Evolutionary conservation across 371 early-diverging fungal species (phyloP).

Genomic region (Syncephalastrum sp.): DNA sequence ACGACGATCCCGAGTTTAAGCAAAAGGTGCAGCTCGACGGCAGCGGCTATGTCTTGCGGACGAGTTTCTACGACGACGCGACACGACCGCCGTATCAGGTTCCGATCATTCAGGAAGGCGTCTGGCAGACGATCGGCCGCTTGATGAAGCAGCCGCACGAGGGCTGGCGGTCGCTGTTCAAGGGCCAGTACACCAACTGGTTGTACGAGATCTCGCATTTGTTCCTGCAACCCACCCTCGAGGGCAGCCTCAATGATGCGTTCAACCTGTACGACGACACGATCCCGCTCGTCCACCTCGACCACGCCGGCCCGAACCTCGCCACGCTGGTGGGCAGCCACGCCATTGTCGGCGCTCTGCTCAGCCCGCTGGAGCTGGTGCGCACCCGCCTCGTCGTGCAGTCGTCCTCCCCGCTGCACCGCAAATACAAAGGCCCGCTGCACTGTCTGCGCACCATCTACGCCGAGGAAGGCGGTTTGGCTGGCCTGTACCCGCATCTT

Average conservation of each 20-base stretch:
- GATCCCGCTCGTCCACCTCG: conserved; percentile 70
- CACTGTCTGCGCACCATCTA: conserved; percentile 75
- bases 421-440: conserved; percentile 78
- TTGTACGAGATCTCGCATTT: conserved; percentile 69
- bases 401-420: conserved; percentile 64
- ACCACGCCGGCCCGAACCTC: conserved; percentile 64
- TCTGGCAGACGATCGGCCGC: conserved; percentile 55
- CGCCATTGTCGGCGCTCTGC: conserved; percentile 65
- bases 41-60: conserved; percentile 63
- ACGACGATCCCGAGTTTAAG: conserved; percentile 40
- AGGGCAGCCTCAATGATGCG: conserved; percentile 72
- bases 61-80: conserved; percentile 57
- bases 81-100: conserved; percentile 65
- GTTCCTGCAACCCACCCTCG: conserved; percentile 77
- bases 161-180: conserved; percentile 63
- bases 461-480: conserved; percentile 80
- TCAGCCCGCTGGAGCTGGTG: conserved; percentile 81
- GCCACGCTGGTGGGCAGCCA: conserved; percentile 71
- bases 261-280: conserved; percentile 80
- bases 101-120: conserved; percentile 57
- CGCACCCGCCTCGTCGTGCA: conserved; percentile 76
- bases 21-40: conserved; percentile 43
- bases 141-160: conserved; percentile 64
- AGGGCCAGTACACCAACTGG: conserved; percentile 79
- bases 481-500: conserved; percentile 68